Conservation (phyloP, 192 early-diverging fungal species). For the Lobosporangium transversale region DNA sequence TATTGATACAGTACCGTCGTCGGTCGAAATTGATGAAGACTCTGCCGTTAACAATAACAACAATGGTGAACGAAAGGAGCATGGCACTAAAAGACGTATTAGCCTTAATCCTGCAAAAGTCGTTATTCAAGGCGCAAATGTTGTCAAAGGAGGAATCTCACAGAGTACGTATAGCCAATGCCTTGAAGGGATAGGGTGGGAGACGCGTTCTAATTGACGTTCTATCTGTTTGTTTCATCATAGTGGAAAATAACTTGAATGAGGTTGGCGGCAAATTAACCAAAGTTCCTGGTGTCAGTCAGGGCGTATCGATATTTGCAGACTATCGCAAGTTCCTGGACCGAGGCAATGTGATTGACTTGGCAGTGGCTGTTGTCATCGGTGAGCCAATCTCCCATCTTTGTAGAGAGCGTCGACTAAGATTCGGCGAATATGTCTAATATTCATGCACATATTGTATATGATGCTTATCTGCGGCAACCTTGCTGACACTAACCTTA, state of each 20-base stretch:
- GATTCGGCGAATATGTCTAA: too few species aligned
- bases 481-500: too few species aligned
- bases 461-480: too few species aligned
- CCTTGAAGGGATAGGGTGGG: background rate
- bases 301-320: conserved; percentile 55
- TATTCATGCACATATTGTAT: too few species aligned
- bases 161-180: conserved; percentile 2
- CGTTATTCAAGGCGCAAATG: conserved; percentile 26
- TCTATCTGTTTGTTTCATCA: background rate
- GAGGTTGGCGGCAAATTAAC: conserved; percentile 33
- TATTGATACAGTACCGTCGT: too few species aligned
- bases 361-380: conserved; percentile 75
- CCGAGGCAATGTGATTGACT: conserved; percentile 67
- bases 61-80: background rate
- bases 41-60: background rate
- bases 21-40: conserved; percentile 3
- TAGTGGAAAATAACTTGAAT: conserved; percentile 32
- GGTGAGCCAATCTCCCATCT: too few species aligned
- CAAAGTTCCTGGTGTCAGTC: conserved; percentile 48
- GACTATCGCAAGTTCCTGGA: conserved; percentile 65
- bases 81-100: conserved; percentile 6
- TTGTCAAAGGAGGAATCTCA: conserved; percentile 20
- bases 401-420: too few species aligned
- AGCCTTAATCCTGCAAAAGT: conserved; percentile 33
- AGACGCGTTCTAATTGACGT: background rate